Percentiles rank a stretch among this genome's conserved stretches.
These are phyloP conservation scores for Fusarium zealandicum DNA, from an alignment of 2,329 filamentous ascomycete species.

Conservation along the genomic window DNA sequence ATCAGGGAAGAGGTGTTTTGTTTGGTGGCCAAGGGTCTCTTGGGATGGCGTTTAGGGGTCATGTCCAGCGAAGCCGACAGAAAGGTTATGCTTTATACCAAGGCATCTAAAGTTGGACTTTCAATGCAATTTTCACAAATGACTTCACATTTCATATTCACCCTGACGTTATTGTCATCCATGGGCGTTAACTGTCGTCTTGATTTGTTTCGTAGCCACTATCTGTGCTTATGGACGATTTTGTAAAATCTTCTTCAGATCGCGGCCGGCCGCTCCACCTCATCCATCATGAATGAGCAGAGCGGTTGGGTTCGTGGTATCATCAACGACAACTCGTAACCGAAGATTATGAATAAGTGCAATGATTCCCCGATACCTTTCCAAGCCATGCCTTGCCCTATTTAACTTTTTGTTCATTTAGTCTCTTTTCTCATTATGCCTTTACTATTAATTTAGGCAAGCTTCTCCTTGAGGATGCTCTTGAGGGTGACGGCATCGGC, in stretches of 20 bases:
- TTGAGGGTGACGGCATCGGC: conserved; percentile 95
- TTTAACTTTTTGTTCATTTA: conserved; percentile 30
- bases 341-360: conserved; percentile 16
- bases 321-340: conserved; percentile 23
- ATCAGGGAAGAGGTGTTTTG: conserved; percentile 1
- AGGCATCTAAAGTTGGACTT: conserved; percentile 1
- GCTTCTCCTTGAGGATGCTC: conserved; percentile 88
- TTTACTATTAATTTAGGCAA: conserved; percentile 54
- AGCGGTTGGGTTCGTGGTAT: conserved; percentile 30
- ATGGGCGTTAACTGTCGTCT: conserved; percentile 22
- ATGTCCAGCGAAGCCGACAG: not conserved
- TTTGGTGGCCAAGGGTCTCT: not conserved
- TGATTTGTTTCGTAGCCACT: conserved; percentile 22
- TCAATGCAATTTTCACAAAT: not conserved
- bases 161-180: not conserved
- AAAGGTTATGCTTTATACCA: conserved; percentile 2
- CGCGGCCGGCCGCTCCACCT: conserved; percentile 8
- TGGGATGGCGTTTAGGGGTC: conserved; percentile 25
- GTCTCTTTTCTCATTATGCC: conserved; percentile 8
- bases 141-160: not conserved
- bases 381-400: conserved; percentile 6
- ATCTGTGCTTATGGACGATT: conserved; percentile 12
- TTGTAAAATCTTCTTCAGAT: not conserved
- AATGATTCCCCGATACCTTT: conserved; percentile 9
- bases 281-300: not conserved